These are phyloP conservation scores for Aureobasidium musti DNA, from an alignment of 2,329 filamentous ascomycete species.

Conservation along the genomic window DNA sequence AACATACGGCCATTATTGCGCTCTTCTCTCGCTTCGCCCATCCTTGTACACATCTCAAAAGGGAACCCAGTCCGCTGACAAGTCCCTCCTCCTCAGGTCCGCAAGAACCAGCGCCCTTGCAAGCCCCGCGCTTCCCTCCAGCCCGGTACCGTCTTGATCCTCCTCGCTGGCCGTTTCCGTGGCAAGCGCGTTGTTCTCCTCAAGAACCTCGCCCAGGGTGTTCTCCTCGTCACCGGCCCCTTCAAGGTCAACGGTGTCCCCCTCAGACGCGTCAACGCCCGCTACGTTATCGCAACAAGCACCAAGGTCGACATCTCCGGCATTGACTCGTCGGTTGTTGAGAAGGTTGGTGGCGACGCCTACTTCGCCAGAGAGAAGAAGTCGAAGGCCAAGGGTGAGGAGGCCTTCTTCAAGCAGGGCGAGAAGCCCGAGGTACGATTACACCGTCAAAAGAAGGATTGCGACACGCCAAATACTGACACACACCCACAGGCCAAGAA, in stretches of 20 bases:
- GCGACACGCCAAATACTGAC: slow-evolving; percentile 13
- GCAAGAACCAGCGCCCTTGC: slow-evolving; percentile 89
- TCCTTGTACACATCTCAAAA: background rate
- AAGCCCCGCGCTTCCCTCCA: slow-evolving; percentile 85
- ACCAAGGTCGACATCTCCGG: slow-evolving; percentile 81
- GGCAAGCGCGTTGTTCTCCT: slow-evolving; percentile 99
- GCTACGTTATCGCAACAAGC: slow-evolving; percentile 90
- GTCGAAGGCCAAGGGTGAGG: slow-evolving; percentile 94
- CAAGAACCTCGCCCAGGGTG: slow-evolving; percentile 95
- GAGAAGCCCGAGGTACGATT: slow-evolving; percentile 89
- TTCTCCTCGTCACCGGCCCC: slow-evolving; percentile 97
- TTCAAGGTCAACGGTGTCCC: slow-evolving; percentile 99
- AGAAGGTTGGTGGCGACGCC: slow-evolving; percentile 78
- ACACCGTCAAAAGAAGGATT: background rate
- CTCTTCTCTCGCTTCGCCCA: slow-evolving; percentile 17
- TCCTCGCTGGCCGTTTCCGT: slow-evolving; percentile 98
- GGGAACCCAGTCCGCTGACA: slow-evolving; percentile 8
- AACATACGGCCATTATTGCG: background rate
- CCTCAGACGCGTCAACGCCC: slow-evolving; percentile 87
- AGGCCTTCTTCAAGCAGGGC: slow-evolving; percentile 99
- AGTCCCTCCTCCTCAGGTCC: slow-evolving; percentile 63
- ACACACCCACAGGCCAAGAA: slow-evolving; percentile 65
- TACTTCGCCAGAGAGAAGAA: slow-evolving; percentile 98
- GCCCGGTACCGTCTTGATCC: slow-evolving; percentile 95
- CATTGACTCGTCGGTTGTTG: slow-evolving; percentile 69